Base-by-base conservation (phyloP, 768 basidiomycete species). In the Mycena vitilis region DNA sequence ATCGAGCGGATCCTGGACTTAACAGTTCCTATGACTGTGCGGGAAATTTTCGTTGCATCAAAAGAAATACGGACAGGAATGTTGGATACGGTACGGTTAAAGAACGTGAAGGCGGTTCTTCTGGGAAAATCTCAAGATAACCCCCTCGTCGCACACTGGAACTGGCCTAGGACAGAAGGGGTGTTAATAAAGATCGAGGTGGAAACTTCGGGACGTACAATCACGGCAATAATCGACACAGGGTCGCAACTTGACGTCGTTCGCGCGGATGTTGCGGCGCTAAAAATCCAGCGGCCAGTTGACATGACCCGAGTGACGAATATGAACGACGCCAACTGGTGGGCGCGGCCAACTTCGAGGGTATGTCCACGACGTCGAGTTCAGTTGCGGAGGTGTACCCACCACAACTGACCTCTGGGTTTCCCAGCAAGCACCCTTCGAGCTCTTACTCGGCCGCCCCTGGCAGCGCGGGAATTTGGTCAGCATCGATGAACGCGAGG, bases 281-380 rank as follows among this genome's bases (percentile, higher is more conserved):
- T 34, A 1, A 54, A 53, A n/a, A 51, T 71, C 9, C 56, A 30
- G 1, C 23, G 66, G 5, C 69, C 71, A 0, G 64, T 78, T 2
- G 74, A 76, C 13, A 53, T 68, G 4, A 44, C 37, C 1, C 23
- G 59, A 5, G 18, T 40, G 2, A 56, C 55, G 2, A 56, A 56
- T 16, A 56, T 56, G 55, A 56, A 57, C 53, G 78, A 79, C 53
- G 78, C 76, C 0, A 80, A 78, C 68, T n/a, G 77, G 78, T 2
- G 75, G 74, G 10, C 60, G 70, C 47, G 72, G 73, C 0, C 47
- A 63, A 1, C 5, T 58, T 76, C 54, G 57, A 42, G 78, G 78
- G n/a, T 59, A 74, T 37, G 66, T 75, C 12, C 25, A 65, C 7
- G 60, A 69, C 25, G 75, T 75, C 4, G 67, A 68, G 4, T 40